These are phyloP conservation scores for Microcyclospora tardicrescens DNA, from an alignment of 2,329 filamentous ascomycete genomes.

Conservation along the genomic window DNA sequence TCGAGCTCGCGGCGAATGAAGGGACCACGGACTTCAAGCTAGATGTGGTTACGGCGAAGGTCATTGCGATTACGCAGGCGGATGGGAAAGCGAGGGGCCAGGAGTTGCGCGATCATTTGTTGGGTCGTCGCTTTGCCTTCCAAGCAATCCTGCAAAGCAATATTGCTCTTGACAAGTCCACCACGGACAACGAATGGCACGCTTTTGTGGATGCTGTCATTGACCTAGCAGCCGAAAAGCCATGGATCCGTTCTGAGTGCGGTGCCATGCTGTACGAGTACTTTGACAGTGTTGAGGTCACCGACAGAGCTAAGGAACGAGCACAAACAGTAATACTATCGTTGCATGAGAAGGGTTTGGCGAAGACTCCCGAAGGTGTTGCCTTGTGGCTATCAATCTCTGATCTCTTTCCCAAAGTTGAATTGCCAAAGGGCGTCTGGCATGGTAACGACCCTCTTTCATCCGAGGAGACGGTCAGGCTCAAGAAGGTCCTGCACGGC, in stretches of 20 bases:
- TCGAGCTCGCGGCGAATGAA: constrained; percentile 5
- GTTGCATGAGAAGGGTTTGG: constrained; percentile 41
- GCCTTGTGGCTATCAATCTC: constrained; percentile 71
- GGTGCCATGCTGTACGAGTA: constrained; percentile 69
- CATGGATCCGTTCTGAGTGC: constrained; percentile 81
- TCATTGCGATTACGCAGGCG: constrained; percentile 39
- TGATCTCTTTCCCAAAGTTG: constrained; percentile 49
- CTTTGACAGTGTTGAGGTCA: constrained; percentile 26
- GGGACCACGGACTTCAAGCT: constrained; percentile 12
- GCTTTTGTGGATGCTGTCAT: constrained; percentile 60
- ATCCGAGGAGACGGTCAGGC: constrained; percentile 50
- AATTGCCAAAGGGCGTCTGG: constrained; percentile 61
- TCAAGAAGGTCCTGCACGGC: constrained; percentile 72
- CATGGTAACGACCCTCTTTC: constrained; percentile 57
- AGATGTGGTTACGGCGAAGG: constrained; percentile 35
- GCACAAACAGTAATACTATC: constrained; percentile 14
- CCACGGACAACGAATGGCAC: constrained; percentile 45
- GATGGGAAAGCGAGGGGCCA: constrained; percentile 45
- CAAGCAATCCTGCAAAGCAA: constrained; percentile 74
- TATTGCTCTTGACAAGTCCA: constrained; percentile 49
- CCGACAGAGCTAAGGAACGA: constrained; percentile 5
- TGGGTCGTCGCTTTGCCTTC: constrained; percentile 77
- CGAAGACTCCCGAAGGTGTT: constrained; percentile 75
- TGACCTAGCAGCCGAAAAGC: constrained; percentile 64
- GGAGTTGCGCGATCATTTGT: constrained; percentile 74